Conservation (phyloP, 2,329 filamentous ascomycete genomes). For the Pleoardoris graminearum region DNA sequence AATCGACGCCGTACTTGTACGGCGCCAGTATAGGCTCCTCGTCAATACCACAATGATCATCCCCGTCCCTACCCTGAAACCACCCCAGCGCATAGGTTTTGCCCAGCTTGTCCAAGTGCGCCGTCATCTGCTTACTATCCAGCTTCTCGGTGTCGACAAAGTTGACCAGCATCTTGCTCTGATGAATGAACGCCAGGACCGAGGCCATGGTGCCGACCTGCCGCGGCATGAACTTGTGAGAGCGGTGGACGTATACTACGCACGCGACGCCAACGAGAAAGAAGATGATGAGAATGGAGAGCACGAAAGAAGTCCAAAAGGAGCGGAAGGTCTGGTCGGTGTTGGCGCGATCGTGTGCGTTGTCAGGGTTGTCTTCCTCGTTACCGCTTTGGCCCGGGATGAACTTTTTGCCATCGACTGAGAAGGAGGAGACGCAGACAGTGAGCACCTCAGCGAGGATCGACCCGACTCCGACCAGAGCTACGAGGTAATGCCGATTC, state of each 20-base stretch:
- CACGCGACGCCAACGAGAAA: constrained; percentile 65
- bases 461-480: constrained; percentile 70
- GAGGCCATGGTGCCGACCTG: constrained; percentile 79
- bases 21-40: constrained; percentile 69
- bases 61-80: constrained; percentile 73
- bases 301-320: constrained; percentile 67
- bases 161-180: constrained; percentile 76
- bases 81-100: constrained; percentile 77
- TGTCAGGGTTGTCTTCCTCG: constrained; percentile 17
- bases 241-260: constrained; percentile 64
- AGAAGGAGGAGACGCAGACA: constrained; percentile 68
- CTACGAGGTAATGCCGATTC: constrained; percentile 68
- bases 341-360: constrained; percentile 29
- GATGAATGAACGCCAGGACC: constrained; percentile 76
- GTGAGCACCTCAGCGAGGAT: constrained; percentile 75
- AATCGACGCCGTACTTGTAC: constrained; percentile 65
- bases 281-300: constrained; percentile 66
- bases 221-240: constrained; percentile 72
- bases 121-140: constrained; percentile 64
- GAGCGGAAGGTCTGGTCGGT: constrained; percentile 56
- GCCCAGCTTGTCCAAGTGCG: constrained; percentile 60
- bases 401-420: constrained; percentile 66
- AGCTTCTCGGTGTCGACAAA: constrained; percentile 72
- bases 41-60: constrained; percentile 76
- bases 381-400: constrained; percentile 40